Base-by-base conservation (phyloP, 2,329 filamentous ascomycete genomes). In the Didymella lethalis region DNA sequence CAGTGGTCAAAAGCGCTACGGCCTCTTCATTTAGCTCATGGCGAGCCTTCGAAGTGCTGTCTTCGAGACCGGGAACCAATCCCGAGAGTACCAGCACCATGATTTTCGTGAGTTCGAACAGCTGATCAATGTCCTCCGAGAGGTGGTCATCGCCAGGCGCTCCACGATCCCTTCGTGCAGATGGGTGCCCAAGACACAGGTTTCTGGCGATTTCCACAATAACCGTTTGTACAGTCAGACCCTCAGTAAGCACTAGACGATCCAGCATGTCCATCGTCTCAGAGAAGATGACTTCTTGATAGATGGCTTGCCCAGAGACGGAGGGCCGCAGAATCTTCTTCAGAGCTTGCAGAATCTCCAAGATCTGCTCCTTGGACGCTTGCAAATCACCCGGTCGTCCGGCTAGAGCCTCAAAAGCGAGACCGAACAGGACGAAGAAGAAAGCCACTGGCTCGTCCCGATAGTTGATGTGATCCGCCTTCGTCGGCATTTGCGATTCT, bases 221-320 rank as follows among this genome's bases (percentile, higher is more conserved):
- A 28, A 96, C 92, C 0, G 86, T 86, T 77, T 99, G 95, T 20
- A 98, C 91, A 62, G 93, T 89, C 26, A 95, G 83, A 0, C 90
- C 91, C 74, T 98, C 94, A 0, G 94, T 99, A 59, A 99, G 84
- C 4, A 96, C 93, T 36, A 99, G 86, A 7, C 95, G 88, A 77
- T 98, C 94, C 4, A 99, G 85, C 52, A 97, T 86, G 70, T 99
- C 95, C 88, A 98, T 97, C 0, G 93, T 97, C 79, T 99, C 95
- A 0, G 93, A 91, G 75, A 99, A 99, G 45, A 99, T 91, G 7
- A 93, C 92, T 56, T 97, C 93, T 68, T 96, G 90, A 72, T 98
- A 99, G 63, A 99, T 96, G 6, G 95, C 94, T 77, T 97, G 93
- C 2, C 96, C 95, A 41, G 93, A 96, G 14, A 99, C 94, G 50